Evolutionary conservation across 2,329 filamentous ascomycete species (phyloP).

Genomic region (Iodosphaeria phyllophila): DNA sequence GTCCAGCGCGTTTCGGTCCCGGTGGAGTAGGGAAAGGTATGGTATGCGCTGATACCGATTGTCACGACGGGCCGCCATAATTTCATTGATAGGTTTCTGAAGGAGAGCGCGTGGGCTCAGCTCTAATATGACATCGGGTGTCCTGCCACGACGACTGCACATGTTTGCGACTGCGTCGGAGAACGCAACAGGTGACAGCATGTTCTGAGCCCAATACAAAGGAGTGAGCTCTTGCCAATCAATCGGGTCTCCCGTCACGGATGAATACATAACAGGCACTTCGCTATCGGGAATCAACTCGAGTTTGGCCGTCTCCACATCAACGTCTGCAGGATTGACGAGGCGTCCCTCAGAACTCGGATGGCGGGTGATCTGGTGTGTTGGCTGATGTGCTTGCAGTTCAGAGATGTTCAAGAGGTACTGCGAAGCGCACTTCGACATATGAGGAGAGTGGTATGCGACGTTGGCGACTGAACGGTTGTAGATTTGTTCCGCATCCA

Average conservation of each 20-base stretch:
- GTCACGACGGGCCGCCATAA: constrained; percentile 6
- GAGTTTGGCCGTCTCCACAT: no score
- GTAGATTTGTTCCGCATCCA: constrained; percentile 6
- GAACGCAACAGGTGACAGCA: constrained; percentile 9
- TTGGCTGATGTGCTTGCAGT: constrained; percentile 5
- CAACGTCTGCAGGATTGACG: constrained; percentile 2
- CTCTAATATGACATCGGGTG: constrained; percentile 7
- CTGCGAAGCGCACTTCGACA: constrained; percentile 9
- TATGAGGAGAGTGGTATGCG: constrained; percentile 15
- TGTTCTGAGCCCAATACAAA: constrained; percentile 9
- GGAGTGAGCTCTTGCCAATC: constrained; percentile 5
- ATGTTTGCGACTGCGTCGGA: constrained; percentile 6
- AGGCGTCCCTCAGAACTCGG: constrained; percentile 3
- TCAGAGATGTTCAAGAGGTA: constrained; percentile 10
- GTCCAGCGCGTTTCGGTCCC: constrained; percentile 4
- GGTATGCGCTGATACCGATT: constrained; percentile 3
- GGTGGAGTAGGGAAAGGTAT: constrained; percentile 6
- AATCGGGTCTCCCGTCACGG: constrained; percentile 6
- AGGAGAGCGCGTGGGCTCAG: constrained; percentile 9
- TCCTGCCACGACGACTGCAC: constrained; percentile 3
- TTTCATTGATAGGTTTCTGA: constrained; percentile 9
- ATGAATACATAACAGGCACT: constrained; percentile 8
- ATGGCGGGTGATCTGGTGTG: constrained; percentile 3
- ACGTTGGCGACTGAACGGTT: constrained; percentile 5
- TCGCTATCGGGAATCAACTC: constrained; percentile 2